Conservation (phyloP, 2,329 filamentous ascomycete genomes). For the Xylaria hypoxylon region DNA sequence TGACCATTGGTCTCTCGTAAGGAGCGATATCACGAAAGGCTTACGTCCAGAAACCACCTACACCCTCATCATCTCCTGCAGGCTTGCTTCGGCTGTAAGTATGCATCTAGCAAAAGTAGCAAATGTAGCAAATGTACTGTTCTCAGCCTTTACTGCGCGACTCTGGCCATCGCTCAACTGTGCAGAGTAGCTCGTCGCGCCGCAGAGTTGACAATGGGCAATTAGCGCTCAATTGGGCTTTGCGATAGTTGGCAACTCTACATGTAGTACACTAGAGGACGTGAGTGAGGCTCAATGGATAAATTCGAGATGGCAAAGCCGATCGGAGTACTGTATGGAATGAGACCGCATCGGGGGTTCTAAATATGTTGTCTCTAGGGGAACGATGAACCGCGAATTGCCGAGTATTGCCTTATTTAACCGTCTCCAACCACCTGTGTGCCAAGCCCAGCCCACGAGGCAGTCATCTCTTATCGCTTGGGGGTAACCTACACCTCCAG, state of each 20-base stretch:
- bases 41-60: constrained; percentile 8
- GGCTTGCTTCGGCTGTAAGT: constrained; percentile 27
- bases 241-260: constrained; percentile 9
- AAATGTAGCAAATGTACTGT: no score
- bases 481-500: neutral
- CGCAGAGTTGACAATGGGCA: neutral
- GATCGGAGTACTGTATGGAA: constrained; percentile 31
- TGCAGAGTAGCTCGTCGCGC: neutral
- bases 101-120: neutral
- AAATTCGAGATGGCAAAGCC: neutral
- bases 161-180: neutral
- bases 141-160: constrained; percentile 7
- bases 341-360: constrained; percentile 25
- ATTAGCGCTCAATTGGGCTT: constrained; percentile 4
- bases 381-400: constrained; percentile 43
- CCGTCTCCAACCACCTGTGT: constrained; percentile 40
- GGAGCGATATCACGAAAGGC: constrained; percentile 14
- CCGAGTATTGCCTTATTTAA: constrained; percentile 47
- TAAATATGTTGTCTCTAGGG: constrained; percentile 23
- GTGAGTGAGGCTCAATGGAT: constrained; percentile 26
- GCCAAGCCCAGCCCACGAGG: constrained; percentile 12
- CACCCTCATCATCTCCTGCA: constrained; percentile 25
- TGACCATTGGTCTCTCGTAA: constrained; percentile 22
- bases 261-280: neutral
- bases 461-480: constrained; percentile 10